phyloP scores from a whole-genome alignment of 495 filamentous ascomycete genomes.

The Trichoderma orchidacearum region DNA sequence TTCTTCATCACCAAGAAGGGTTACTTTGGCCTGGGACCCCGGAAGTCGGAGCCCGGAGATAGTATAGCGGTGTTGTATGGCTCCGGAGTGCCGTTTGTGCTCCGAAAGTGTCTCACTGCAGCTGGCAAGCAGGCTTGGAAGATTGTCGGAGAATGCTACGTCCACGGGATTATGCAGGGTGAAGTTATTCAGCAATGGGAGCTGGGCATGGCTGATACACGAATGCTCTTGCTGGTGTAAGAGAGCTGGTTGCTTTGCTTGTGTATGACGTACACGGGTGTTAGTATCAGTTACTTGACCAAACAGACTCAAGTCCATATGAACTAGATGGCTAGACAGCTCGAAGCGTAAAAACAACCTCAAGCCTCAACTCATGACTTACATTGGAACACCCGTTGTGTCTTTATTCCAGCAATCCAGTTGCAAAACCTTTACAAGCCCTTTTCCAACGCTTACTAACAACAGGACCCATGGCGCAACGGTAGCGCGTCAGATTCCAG shows the following conservation, averaged over 20 bases:
- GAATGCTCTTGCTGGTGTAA: not conserved
- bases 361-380: too few relatives aligned
- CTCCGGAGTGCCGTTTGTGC: not conserved
- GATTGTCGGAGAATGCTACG: not conserved
- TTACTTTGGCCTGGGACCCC: not conserved
- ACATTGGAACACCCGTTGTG: too few relatives aligned
- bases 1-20: not conserved
- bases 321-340: not conserved
- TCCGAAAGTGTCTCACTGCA: not conserved
- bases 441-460: not conserved
- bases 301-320: too few relatives aligned
- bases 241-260: too few relatives aligned
- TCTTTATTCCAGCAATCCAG: too few relatives aligned
- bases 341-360: not conserved
- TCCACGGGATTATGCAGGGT: not conserved
- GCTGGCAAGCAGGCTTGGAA: not conserved
- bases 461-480: constrained; percentile 1
- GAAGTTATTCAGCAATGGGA: not conserved
- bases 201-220: not conserved
- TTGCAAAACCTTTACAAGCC: not conserved
- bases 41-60: not conserved
- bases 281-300: too few relatives aligned
- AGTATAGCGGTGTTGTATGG: not conserved
- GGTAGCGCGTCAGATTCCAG: constrained; percentile 1
- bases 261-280: too few relatives aligned